Evolutionary conservation across 148 eudicot genomes (phyloP), one percentile per base, ranked within the genome.

Genomic region (Polygonum maritimum): DNA sequence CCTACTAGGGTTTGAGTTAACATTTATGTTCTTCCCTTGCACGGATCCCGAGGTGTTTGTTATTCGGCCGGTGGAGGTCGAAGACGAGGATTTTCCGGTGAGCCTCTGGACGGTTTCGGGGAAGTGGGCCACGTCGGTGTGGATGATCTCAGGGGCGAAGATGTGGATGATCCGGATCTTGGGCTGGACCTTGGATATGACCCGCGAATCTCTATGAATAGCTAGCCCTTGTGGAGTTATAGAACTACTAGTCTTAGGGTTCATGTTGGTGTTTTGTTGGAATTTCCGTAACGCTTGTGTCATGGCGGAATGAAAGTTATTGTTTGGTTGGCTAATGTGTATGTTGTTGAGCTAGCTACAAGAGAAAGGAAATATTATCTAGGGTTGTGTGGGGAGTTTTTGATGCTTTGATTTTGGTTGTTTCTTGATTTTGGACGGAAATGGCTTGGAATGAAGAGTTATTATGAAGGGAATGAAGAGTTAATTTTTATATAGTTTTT

Each of bases 161-260:
- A 92, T 86, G 82, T 92, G 94, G 70, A 92, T 92, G 12, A 92
- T 86, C 19, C 94, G 82, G 75, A 92, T 87, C 73, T 88, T 92
- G 1, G 97, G 97, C 82, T 83, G 88, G 49, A 52, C 15, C 78
- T 89, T 92, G 1, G 92, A 65, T 41, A 92, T 87, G 14, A 77
- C 60, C 10, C 80, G 87, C 40, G 97, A 90, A 26, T 86, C 80
- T 71, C 48, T 84, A 73, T 86, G 86, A 76, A 89, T 84, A 82
- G 80, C 80, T 77, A 90, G 81, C 60, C 85, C 48, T 83, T 79
- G 31, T 51, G 89, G 4, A 0, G 79, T 48, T 1, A 22, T 12
- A 62, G 65, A 22, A 55, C 67, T 36, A 26, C 31, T 26, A 26
- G 31, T 26, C 62, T 48, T 35, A 33, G 80, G 76, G 62, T 21